Evolutionary conservation across 2,329 filamentous ascomycete genomes (phyloP), one percentile per base, ranked within the genome.

Genomic region (Botrytis cinerea): DNA sequence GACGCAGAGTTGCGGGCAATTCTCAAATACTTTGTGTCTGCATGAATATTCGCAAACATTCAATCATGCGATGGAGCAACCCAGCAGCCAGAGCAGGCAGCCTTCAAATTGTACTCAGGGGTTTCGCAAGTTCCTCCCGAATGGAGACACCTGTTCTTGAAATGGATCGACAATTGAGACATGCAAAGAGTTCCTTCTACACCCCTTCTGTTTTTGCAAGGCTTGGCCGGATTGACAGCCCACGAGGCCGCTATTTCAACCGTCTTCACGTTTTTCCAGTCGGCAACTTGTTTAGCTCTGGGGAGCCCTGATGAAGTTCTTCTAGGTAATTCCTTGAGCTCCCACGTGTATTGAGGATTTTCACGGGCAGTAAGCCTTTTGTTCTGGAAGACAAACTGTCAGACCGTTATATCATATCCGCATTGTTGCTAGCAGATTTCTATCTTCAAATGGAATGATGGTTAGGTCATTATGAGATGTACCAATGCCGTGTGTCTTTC

Each of bases 241-340:
- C 32, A 51, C 14, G 48, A 69, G 18, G 16, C 48, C n/a, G 48
- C 70, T 32, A 40, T 45, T 57, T n/a, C 28, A 66, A 45, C 70
- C 70, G 70, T 66, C 48, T 18, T 43, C 59, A 43, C 69, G 18
- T 64, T 48, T 51, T 63, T 51, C 59, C 22, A 66, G 35, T 18
- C n/a, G 46, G 70, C 38, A 72, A 72, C 18, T 46, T 59, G 38
- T 51, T 57, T 40, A 60, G 43, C 38, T 60, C 51, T 18, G 63
- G 69, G 57, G 69, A 48, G 40, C 40, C 70, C 45, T 45, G 70
- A 51, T 45, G 70, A 67, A 60, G 48, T 51, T 20, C 28, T 72
- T 40, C 70, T 59, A 68, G 70, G 70, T 60, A 68, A 43, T 51
- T 32, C 71, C 71, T 60, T 72, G 71, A 72, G 40, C 20, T 43